Conservation (phyloP, 2,329 filamentous ascomycete genomes). For the Talaromyces funiculosus region DNA sequence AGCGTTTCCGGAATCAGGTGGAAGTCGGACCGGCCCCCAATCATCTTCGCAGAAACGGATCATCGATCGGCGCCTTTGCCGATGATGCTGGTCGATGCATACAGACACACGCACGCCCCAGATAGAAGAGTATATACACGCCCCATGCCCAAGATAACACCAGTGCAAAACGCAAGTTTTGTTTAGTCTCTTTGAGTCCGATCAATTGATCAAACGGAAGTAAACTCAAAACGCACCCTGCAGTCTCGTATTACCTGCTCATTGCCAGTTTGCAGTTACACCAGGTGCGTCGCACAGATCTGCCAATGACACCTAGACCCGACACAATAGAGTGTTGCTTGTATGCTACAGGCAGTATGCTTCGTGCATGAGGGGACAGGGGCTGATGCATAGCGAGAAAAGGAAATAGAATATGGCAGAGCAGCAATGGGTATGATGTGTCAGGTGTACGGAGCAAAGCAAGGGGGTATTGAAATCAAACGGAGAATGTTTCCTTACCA, state of each 20-base stretch:
- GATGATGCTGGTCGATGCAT: slow-evolving; percentile 1
- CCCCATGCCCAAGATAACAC: not conserved
- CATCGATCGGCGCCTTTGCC: slow-evolving; percentile 13
- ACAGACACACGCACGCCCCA: not conserved
- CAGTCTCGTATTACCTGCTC: not conserved
- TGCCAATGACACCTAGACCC: not conserved
- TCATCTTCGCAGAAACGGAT: slow-evolving; percentile 15
- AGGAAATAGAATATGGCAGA: not conserved
- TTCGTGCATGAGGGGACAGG: not conserved
- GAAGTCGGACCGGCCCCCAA: not conserved
- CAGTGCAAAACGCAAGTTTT: not conserved
- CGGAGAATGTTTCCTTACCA: slow-evolving; percentile 20
- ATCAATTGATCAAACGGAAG: not conserved
- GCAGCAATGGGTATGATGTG: not conserved
- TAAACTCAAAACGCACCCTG: not conserved
- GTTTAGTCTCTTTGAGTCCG: not conserved
- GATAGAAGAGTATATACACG: not conserved
- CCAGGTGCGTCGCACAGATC: not conserved
- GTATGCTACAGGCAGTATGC: not conserved
- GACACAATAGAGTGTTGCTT: not conserved
- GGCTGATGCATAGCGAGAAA: not conserved
- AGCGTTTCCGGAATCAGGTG: slow-evolving; percentile 24
- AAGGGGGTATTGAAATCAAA: not conserved
- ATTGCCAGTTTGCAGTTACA: not conserved
- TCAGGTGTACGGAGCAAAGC: not conserved